A percentile compares a stretch with the other conserved stretches of the same genome.
These are phyloP conservation scores for Penicillium dipodomyicola DNA, from an alignment of 495 filamentous ascomycete genomes.

Conservation along the genomic window DNA sequence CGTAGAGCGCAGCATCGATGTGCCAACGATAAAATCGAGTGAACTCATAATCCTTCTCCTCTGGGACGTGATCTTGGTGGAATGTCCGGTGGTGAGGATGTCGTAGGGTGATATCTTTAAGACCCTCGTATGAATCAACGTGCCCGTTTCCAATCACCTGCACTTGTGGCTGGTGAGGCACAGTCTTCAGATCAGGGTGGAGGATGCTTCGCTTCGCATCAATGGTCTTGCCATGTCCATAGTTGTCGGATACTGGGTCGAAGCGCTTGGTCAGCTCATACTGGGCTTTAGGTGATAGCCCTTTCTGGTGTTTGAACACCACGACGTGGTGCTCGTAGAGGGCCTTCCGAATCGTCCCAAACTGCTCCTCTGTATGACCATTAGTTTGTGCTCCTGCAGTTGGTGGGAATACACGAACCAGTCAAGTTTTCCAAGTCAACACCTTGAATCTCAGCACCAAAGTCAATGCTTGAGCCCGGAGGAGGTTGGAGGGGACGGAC, in stretches of 20 bases:
- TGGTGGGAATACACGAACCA: constrained; percentile 28
- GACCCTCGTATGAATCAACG: constrained; percentile 62
- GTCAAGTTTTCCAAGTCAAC: constrained; percentile 59
- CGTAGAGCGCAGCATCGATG: constrained; percentile 75
- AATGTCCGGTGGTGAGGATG: constrained; percentile 76
- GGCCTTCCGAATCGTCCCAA: constrained; percentile 54
- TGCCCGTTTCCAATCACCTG: constrained; percentile 75
- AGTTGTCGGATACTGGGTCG: constrained; percentile 59
- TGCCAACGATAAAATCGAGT: constrained; percentile 79
- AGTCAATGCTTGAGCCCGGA: constrained; percentile 52
- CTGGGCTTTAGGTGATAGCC: constrained; percentile 62
- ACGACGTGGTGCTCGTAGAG: constrained; percentile 64
- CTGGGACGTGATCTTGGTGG: constrained; percentile 61
- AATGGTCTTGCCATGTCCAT: constrained; percentile 71
- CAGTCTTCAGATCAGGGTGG: constrained; percentile 74
- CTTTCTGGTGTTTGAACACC: constrained; percentile 64
- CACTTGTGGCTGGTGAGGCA: constrained; percentile 74
- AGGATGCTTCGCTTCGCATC: constrained; percentile 66
- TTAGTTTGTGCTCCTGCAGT: background rate
- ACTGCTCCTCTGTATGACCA: constrained; percentile 52
- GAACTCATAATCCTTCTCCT: constrained; percentile 60
- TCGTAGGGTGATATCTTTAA: constrained; percentile 61
- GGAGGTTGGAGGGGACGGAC: constrained; percentile 42
- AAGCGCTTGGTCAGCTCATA: constrained; percentile 68
- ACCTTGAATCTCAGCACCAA: constrained; percentile 56